phyloP scores from a whole-genome alignment of 208 protist species.

The Wallacemonas sp. region DNA sequence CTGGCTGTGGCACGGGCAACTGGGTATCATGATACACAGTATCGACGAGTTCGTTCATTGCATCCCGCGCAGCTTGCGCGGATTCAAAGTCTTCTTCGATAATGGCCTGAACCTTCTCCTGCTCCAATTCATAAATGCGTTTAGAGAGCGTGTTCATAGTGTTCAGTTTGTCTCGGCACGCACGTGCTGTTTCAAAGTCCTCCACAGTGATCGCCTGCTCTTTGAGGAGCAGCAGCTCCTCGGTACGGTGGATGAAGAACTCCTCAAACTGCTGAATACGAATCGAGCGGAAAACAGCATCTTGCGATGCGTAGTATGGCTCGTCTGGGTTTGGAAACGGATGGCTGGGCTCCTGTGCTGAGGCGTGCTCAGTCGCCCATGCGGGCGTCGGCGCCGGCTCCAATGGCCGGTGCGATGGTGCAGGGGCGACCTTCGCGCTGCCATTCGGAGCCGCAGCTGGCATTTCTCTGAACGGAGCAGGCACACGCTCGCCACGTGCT shows the following conservation, averaged over 20 bases:
- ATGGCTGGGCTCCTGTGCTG: too few relatives aligned
- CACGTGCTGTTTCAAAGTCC: constrained; percentile 61
- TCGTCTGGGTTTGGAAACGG: background rate
- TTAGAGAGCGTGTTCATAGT: constrained; percentile 56
- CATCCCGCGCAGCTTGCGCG: constrained; percentile 65
- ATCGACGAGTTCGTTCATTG: constrained; percentile 74
- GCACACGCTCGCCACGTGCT: background rate
- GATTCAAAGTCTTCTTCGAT: constrained; percentile 88
- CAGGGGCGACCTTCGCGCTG: too few relatives aligned
- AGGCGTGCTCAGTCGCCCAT: too few relatives aligned
- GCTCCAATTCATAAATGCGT: constrained; percentile 82
- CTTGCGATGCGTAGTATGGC: background rate
- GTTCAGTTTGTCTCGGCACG: constrained; percentile 75
- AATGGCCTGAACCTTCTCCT: constrained; percentile 90
- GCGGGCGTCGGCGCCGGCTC: too few relatives aligned
- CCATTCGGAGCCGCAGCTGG: background rate
- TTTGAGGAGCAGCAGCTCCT: constrained; percentile 81
- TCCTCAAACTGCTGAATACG: constrained; percentile 86
- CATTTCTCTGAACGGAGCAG: background rate
- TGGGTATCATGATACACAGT: constrained; percentile 45
- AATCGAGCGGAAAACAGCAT: constrained; percentile 61
- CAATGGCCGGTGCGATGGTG: too few relatives aligned
- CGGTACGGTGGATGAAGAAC: constrained; percentile 79
- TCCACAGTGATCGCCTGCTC: constrained; percentile 68
- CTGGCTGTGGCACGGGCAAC: constrained; percentile 30